A percentile compares a stretch with the other conserved stretches of the same genome.
phyloP scores from a whole-genome alignment of 1,139 yeast species.

The Debaryomyces robertsiae region DNA sequence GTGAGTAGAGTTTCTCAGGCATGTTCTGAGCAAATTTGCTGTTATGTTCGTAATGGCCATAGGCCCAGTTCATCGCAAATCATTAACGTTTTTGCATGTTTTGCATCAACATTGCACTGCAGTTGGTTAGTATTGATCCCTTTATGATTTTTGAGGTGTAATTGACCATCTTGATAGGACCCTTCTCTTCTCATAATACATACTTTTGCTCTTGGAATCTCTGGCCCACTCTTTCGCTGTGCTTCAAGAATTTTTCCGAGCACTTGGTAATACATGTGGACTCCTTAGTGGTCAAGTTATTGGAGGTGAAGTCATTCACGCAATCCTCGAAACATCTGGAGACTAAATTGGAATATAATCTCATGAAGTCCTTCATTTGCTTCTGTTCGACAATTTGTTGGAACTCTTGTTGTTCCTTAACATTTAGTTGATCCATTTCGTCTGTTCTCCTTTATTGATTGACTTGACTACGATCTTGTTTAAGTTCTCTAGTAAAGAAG shows the following conservation, averaged over 20 bases:
- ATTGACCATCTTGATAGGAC: no score
- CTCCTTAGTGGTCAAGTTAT: slow-evolving; percentile 82
- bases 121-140: slow-evolving; percentile 26
- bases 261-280: slow-evolving; percentile 85
- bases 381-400: slow-evolving; percentile 94
- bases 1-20: slow-evolving; percentile 8
- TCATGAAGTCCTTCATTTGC: slow-evolving; percentile 99
- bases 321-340: slow-evolving; percentile 97
- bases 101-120: slow-evolving; percentile 52
- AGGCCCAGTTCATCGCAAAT: not conserved
- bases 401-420: slow-evolving; percentile 94
- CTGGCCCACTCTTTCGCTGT: slow-evolving; percentile 97
- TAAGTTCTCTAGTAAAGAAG: not conserved
- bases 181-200: slow-evolving; percentile 17
- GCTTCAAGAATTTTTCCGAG: slow-evolving; percentile 96
- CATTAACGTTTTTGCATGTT: slow-evolving; percentile 41
- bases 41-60: slow-evolving; percentile 4
- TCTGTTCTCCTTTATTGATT: slow-evolving; percentile 13
- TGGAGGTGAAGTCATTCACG: slow-evolving; percentile 96
- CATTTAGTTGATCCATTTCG: slow-evolving; percentile 76
- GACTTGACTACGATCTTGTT: not conserved
- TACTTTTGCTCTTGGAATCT: slow-evolving; percentile 97
- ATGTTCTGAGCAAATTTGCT: slow-evolving; percentile 3
- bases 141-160: no score
- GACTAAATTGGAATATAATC: slow-evolving; percentile 88